Evolutionary conservation across 495 filamentous ascomycete species (phyloP), one percentile per base, ranked within the genome.

Genomic region (Oidiodendron maius): DNA sequence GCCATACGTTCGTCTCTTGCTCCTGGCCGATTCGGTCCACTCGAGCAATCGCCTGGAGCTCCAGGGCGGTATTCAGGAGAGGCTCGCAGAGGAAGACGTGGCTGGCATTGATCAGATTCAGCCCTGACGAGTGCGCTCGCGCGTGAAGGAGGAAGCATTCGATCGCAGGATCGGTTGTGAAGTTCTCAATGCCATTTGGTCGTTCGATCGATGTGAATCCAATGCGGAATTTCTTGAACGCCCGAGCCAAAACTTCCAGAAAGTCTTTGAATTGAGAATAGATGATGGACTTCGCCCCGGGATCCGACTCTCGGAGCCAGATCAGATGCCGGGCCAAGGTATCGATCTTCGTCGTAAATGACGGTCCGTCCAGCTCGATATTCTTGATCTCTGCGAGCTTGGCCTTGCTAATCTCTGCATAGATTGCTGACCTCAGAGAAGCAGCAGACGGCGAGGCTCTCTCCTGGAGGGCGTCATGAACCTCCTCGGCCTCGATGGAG

Each of bases 71-170:
- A 61, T 96, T 95, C 54, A 96, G 79, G 3, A 96, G 67, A 1
- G 91, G 91, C 63, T 98, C 91, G 63, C 90, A 96, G 6, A 98
- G 70, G 56, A 98, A 91, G 1, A 98, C 89, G 61, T 98, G 87
- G 10, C 82, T 95, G 3, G 91, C 93, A 61, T 91, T 91, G 53
- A 95, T 81, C 3, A 98, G 71, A 53, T 91, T 98, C 22, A 98
- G 67, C 0, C 91, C 91, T 1, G 86, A 87, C 2, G 88, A 85
- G 60, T 95, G 88, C 0, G 89, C 83, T 49, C 87, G 84, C 1
- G 90, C 89, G 59, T 96, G 88, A 36, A 98, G 71, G 5, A 96
- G 72, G 50, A 98, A 93, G 58, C 86, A 89, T 59, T 95, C 89
- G 6, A 85, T 67, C 18, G 68, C 70, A 0, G 89, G 80, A 55